phyloP scores from a whole-genome alignment of 2,329 filamentous ascomycete species.

The Stagonosporopsis cucurbitacearum region DNA sequence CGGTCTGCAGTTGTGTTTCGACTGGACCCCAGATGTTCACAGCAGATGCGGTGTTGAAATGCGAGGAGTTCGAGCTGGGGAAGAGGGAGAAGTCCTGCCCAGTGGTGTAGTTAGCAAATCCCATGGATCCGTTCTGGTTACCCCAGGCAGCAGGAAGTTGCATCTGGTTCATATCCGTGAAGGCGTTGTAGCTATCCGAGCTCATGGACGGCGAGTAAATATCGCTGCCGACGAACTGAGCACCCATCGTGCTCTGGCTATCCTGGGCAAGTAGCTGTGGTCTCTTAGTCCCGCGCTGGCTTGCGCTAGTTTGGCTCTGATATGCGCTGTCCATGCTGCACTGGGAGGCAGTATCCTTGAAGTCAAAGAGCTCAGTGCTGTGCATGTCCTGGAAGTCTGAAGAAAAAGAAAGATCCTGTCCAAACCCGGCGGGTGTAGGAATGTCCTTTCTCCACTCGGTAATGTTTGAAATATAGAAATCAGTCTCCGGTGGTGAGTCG shows the following conservation, averaged over 20 bases:
- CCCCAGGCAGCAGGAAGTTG: constrained; percentile 43
- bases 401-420: constrained; percentile 45
- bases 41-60: constrained; percentile 30
- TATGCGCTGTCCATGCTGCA: constrained; percentile 54
- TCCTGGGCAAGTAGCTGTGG: constrained; percentile 42
- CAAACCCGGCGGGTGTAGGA: constrained; percentile 40
- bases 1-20: constrained; percentile 36
- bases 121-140: constrained; percentile 38
- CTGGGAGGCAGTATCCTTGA: constrained; percentile 48
- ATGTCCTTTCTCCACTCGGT: constrained; percentile 52
- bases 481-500: constrained; percentile 44
- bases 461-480: constrained; percentile 48
- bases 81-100: constrained; percentile 46
- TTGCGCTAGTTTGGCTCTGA: constrained; percentile 49
- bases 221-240: constrained; percentile 39
- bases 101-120: constrained; percentile 48
- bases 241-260: constrained; percentile 36
- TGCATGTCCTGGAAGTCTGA: constrained; percentile 46
- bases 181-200: constrained; percentile 44
- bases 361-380: constrained; percentile 42
- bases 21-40: constrained; percentile 33
- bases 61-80: constrained; percentile 32
- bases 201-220: constrained; percentile 48
- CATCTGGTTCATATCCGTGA: constrained; percentile 46
- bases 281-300: constrained; percentile 39